A percentile compares a stretch with the other conserved stretches of the same genome.
Conservation (phyloP, 23 red algal species). For the Cyanidioschyzon merolae region DNA sequence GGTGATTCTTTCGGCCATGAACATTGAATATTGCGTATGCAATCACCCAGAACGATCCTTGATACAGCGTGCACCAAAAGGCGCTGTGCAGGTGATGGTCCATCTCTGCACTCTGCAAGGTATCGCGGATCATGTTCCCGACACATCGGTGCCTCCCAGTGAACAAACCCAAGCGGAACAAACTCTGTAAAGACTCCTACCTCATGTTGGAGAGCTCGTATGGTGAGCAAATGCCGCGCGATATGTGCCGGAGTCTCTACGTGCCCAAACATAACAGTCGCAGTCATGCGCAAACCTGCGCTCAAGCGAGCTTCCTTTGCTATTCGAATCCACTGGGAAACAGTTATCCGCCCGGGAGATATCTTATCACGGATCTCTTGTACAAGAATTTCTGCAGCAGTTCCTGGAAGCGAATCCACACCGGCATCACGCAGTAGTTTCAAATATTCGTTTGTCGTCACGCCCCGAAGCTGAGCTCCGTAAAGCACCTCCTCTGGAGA, state of each 20-base stretch:
- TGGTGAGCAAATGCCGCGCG: background rate
- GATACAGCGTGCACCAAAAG: background rate
- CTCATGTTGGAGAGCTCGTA: background rate
- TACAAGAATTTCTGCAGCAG: background rate
- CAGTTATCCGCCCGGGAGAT: background rate
- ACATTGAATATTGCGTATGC: background rate
- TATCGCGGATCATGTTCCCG: background rate
- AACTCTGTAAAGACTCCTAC: background rate
- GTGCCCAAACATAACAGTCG: background rate
- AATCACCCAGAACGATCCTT: background rate
- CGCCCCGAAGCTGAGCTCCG: background rate
- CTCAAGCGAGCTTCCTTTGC: background rate
- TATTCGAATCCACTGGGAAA: background rate
- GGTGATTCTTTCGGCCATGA: background rate
- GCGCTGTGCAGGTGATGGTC: background rate
- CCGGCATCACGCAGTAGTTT: background rate
- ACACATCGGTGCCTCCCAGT: background rate
- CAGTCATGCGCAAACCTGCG: background rate
- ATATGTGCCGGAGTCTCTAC: background rate
- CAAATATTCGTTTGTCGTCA: background rate
- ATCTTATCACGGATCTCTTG: background rate
- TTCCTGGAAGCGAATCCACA: background rate
- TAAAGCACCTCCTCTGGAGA: conserved; percentile 7
- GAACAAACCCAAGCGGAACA: background rate
- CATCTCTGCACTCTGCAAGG: background rate